Conservation (phyloP, 306 rosid genomes). For the Senna siamea region DNA sequence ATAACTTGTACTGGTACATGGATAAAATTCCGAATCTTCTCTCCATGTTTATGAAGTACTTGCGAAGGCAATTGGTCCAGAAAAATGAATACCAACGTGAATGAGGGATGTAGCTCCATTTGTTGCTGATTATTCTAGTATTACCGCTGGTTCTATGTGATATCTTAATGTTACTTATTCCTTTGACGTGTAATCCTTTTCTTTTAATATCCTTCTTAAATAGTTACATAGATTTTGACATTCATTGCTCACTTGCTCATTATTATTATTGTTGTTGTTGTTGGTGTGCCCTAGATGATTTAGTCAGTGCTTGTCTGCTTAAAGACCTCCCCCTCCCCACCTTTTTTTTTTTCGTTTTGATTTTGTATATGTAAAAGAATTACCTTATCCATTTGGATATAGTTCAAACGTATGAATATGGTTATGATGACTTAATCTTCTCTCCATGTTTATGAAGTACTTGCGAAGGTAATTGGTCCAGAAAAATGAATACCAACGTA, state of each 20-base stretch:
- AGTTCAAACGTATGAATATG: not conserved
- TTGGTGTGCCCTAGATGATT: not conserved
- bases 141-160: not conserved
- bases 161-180: not conserved
- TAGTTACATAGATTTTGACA: no score
- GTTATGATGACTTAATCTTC: not conserved
- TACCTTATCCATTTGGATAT: conserved; percentile 8
- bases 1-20: not conserved
- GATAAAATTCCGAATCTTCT: not conserved
- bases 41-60: not conserved
- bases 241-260: not conserved
- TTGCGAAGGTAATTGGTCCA: not conserved
- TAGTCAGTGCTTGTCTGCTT: not conserved
- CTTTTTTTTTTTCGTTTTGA: no score
- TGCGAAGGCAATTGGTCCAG: not conserved
- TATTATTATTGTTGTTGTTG: not conserved
- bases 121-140: not conserved
- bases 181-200: not conserved
- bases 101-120: not conserved
- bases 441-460: not conserved
- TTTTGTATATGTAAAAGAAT: not conserved
- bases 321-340: no score
- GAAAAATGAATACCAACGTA: not conserved
- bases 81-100: not conserved
- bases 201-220: not conserved